Base-by-base conservation (phyloP, 176 grass and related monocot genomes). In the Eragrostis curvula region DNA sequence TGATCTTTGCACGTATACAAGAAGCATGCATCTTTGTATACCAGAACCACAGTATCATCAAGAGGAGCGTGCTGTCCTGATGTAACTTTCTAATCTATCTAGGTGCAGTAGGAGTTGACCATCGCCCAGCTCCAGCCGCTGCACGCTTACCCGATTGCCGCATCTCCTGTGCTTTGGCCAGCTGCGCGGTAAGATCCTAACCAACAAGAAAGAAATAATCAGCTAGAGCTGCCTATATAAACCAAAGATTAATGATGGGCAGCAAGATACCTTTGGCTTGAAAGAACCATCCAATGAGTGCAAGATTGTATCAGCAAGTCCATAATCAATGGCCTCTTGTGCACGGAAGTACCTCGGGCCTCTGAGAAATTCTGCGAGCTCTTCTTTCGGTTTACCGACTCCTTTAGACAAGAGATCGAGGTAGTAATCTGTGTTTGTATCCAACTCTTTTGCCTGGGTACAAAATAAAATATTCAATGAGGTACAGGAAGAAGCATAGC, bases 251-350 rank as follows among this genome's bases (percentile, higher is more conserved):
- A 62, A 46, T 9, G 52, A 61, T 9, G 7, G 66, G 4, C 20
- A 13, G 1, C 48, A 77, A 72, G n/a, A 40, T 81, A 94, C 91
- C 85, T 86, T 87, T 12, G 68, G 79, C 76, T 94, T 88, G 66
- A 84, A 91, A 36, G 92, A 78, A 42, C 83, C 88, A 90, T 90
- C 88, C 50, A 90, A 61, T 3, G 96, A 86, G 52, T 93, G 58
- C 41, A 98, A 69, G 48, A 95, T 89, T 7, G 71, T 92, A 75
- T 95, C 96, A n/a, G 90, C 96, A 64, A 98, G 82, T 10, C 96
- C 96, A 70, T 95, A 95, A 48, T 90, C 88, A 36, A 95, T 91
- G 56, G 96, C 90, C 75, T 98, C 88, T 47, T 95, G 81, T 1
- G 90, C 86, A 14, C 84, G 68, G 92, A 95, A 95, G 74, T 88